Conservation (phyloP, 2,329 filamentous ascomycete genomes). For the Exutisphaerella laricina region DNA sequence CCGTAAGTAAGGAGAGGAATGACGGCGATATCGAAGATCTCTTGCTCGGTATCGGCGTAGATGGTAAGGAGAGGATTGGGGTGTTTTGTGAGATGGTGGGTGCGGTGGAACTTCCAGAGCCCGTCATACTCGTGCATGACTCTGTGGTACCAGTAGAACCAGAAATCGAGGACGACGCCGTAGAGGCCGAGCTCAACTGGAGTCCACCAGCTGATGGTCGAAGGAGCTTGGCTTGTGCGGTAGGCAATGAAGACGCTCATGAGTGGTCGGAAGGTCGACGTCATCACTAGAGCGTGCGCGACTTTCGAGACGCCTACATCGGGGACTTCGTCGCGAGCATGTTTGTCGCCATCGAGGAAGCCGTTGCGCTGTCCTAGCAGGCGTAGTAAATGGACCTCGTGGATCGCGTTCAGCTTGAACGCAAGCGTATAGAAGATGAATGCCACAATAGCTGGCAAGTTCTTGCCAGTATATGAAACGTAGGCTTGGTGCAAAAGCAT, state of each 20-base stretch:
- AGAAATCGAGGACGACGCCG: constrained; percentile 42
- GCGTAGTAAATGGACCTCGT: constrained; percentile 37
- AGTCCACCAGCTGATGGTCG: constrained; percentile 31
- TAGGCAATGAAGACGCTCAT: constrained; percentile 20
- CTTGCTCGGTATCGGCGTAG: constrained; percentile 42
- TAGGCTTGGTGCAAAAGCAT: constrained; percentile 38
- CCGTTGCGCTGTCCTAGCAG: constrained; percentile 37
- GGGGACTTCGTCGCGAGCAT: constrained; percentile 41
- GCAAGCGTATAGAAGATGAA: constrained; percentile 37
- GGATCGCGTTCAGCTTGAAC: constrained; percentile 41
- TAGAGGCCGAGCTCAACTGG: constrained; percentile 40
- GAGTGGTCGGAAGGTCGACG: constrained; percentile 18
- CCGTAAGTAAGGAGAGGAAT: constrained; percentile 39
- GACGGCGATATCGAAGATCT: constrained; percentile 40
- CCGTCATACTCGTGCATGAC: constrained; percentile 38
- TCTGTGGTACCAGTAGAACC: constrained; percentile 41
- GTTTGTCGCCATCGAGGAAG: constrained; percentile 43
- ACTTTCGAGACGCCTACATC: constrained; percentile 28
- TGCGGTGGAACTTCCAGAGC: constrained; percentile 45
- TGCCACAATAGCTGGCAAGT: constrained; percentile 29
- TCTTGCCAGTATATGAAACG: constrained; percentile 29
- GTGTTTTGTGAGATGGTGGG: constrained; percentile 44
- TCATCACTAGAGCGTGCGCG: constrained; percentile 16
- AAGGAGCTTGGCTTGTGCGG: constrained; percentile 7
- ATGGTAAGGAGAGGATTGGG: constrained; percentile 40